Evolutionary conservation across 1,139 yeast species (phyloP), one percentile per base, ranked within the genome.

Genomic region (Candida sanyaensis): DNA sequence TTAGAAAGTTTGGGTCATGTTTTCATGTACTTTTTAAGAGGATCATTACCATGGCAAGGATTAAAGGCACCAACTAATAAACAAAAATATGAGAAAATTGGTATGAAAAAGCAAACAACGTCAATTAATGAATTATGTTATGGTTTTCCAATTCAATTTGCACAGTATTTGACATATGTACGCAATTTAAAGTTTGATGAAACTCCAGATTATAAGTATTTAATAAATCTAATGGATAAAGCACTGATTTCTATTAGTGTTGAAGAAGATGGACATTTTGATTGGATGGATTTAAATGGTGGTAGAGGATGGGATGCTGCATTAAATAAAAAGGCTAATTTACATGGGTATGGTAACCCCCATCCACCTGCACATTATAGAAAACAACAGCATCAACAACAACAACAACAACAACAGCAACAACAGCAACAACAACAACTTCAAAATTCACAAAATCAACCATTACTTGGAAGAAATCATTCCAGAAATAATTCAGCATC

Each of bases 221-320:
- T 73, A 50, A 56, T 65, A 9, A 63, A 65, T 29, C 61, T 75
- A 37, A 73, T 75, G 79, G 77, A 73, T 54, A 72, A 71, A 52
- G 78, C 77, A 3, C 59, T 72, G 51, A 54, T 61, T 8, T 64
- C 72, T 2, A 63, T 70, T 24, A 72, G 66, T 10, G 59, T 54
- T 6, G 55, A 55, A 48, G 83, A 79, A 36, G 91, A 85, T 63
- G 87, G 84, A 13, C 86, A 84, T 59, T 87, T 85, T 59, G 95
- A 87, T 63, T 87, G 95, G 95, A 86, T 86, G 92, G 84, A 84
- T 57, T 69, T 87, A 56, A 87, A 87, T 60, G 84, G 84, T 42
- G 95, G 95, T 46, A 80, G 81, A 61, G 95, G 95, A 37, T 87
- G 93, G 93, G 95, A 87, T 67, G 81, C 87, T 27, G 73, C 87